Evolutionary conservation across 2,329 filamentous ascomycete genomes (phyloP), one percentile per base, ranked within the genome.

Genomic region (Aspergillus udagawae): DNA sequence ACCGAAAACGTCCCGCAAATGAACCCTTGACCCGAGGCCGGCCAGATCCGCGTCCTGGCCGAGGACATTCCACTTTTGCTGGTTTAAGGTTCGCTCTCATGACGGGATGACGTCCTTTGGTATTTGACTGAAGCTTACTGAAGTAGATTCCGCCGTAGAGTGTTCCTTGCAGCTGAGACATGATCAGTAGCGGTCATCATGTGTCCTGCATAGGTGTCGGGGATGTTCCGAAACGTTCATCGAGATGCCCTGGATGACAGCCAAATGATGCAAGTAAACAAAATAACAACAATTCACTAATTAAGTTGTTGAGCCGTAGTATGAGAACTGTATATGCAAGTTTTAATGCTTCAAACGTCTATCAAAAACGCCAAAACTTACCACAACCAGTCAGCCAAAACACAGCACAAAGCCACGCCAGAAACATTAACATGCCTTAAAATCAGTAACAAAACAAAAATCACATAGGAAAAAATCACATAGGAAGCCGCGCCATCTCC

Each of bases 401-500:
- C n/a, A n/a, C n/a, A n/a, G n/a, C n/a, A n/a, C n/a, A n/a, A n/a
- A n/a, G n/a, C n/a, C n/a, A n/a, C n/a, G n/a, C 23, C 23, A 41
- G 38, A 17, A 9, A 12, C n/a, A 44, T 21, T 3, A n/a, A 21
- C 41, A 21, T 21, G 10, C 28, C 28, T 29, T 12, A 12, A 12
- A 17, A 17, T 17, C 32, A 1, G 3, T 7, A 38, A 3, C 23
- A 25, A 25, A 38, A 6, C 25, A 1, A 38, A 25, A 9, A 58
- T n/a, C n/a, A n/a, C n/a, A n/a, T n/a, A n/a, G n/a, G 23, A 23
- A 1, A 38, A 25, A 10, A 58, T 64, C 50, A 92, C 78, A 92
- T 90, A 0, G 84, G 86, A 76, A 94, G 81, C 52, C 77, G 75
- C 71, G 75, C 78, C 73, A 96, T 86, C 80, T 96, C 92, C 49